Evolutionary conservation across 2,329 filamentous ascomycete genomes (phyloP), one percentile per base, ranked within the genome.

Genomic region (Diaporthe caulivora): DNA sequence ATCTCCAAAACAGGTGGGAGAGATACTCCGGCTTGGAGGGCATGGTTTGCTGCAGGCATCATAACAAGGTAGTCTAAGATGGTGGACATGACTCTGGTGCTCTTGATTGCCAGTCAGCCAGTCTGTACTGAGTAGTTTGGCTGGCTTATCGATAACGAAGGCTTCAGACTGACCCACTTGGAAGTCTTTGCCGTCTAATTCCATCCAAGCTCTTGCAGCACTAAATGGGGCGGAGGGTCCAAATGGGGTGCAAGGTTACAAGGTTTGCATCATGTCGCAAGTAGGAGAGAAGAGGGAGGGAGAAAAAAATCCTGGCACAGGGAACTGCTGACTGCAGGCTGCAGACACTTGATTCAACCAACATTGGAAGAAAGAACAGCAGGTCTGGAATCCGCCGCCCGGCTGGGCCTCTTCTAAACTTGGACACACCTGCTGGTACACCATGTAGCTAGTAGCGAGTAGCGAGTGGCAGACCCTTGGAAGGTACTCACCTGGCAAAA

Each of bases 91-190:
- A n/a, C n/a, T n/a, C n/a, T n/a, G n/a, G n/a, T n/a, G n/a, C n/a
- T n/a, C n/a, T n/a, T n/a, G n/a, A n/a, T n/a, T n/a, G n/a, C n/a
- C n/a, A n/a, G n/a, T n/a, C n/a, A n/a, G n/a, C n/a, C n/a, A n/a
- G n/a, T n/a, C n/a, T n/a, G n/a, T n/a, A n/a, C n/a, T n/a, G n/a
- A n/a, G n/a, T n/a, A n/a, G n/a, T 40, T 10, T 10, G 37, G 11
- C 6, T 9, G 37, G 6, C 68, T 71, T 71, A 71, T 71, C 69
- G 69, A 71, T 71, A 71, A 53, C 7, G 17, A 17, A 21, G n/a
- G 37, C 37, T 11, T 11, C 21, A 29, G 17, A 54, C 37, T 37
- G 69, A 62, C 69, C 57, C 55, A 53, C 55, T 40, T 24, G 21
- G 47, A 57, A 67, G 53, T 67, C 62, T 67, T 67, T 67, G 42